These are phyloP conservation scores for Bassia scoparia DNA, from an alignment of 148 eudicot genomes.

Conservation along the genomic window DNA sequence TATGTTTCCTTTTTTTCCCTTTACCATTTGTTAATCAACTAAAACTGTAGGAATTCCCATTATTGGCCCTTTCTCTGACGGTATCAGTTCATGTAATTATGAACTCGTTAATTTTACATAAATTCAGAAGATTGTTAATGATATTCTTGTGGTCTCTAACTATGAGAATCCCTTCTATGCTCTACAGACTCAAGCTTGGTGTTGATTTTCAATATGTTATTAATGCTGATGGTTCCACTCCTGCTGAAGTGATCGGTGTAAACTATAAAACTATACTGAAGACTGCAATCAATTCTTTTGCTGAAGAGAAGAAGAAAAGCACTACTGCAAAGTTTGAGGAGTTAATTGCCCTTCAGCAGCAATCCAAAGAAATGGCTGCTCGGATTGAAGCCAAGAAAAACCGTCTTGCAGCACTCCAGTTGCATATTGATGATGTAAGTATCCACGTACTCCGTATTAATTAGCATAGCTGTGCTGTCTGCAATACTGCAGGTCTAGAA, in stretches of 20 bases:
- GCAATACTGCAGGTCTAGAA: no score
- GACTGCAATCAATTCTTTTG: slow-evolving; percentile 57
- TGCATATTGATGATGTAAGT: slow-evolving; percentile 66
- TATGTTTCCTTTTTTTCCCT: background rate
- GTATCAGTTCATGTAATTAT: background rate
- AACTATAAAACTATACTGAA: slow-evolving; percentile 70
- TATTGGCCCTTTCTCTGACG: background rate
- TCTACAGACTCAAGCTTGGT: slow-evolving; percentile 70
- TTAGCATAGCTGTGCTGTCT: background rate
- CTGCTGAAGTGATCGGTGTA: slow-evolving; percentile 68
- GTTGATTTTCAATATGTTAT: slow-evolving; percentile 59
- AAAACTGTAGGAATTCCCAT: no score
- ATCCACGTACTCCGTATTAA: background rate
- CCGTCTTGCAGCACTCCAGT: slow-evolving; percentile 51
- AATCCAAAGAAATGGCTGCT: slow-evolving; percentile 47
- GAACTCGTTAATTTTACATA: background rate
- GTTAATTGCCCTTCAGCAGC: slow-evolving; percentile 67
- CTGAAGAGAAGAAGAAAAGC: slow-evolving; percentile 57
- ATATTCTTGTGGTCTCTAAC: background rate
- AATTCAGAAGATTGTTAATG: background rate
- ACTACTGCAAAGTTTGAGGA: slow-evolving; percentile 67
- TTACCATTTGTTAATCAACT: background rate
- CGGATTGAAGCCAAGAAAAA: slow-evolving; percentile 63
- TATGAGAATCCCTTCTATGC: slow-evolving; percentile 4
- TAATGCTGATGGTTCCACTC: slow-evolving; percentile 63